Conservation (phyloP, 1,284 basidiomycete genomes). For the Lignosus rhinocerotis region DNA sequence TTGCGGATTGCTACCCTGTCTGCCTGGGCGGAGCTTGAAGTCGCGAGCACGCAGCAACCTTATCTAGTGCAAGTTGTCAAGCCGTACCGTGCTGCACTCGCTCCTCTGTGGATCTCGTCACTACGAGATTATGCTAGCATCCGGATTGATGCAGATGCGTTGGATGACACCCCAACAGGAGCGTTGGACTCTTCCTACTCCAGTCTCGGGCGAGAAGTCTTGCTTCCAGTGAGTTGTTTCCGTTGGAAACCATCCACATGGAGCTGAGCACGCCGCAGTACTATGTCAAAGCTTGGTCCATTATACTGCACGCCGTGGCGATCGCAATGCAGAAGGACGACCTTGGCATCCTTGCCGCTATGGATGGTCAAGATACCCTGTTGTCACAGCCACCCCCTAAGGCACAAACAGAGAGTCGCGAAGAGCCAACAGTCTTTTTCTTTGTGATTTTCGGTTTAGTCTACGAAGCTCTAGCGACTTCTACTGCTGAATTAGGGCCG, state of each 20-base stretch:
- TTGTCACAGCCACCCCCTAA: constrained; percentile 17
- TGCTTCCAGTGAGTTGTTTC: constrained; percentile 72
- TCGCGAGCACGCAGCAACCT: constrained; percentile 71
- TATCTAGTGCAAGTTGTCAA: constrained; percentile 85
- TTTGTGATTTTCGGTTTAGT: constrained; percentile 91
- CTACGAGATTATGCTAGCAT: constrained; percentile 93
- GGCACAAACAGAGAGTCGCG: constrained; percentile 39
- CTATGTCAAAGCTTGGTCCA: constrained; percentile 82
- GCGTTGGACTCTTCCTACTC: constrained; percentile 83
- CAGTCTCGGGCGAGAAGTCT: constrained; percentile 86
- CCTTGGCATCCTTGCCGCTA: constrained; percentile 70
- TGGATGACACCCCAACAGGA: constrained; percentile 63
- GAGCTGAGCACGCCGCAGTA: constrained; percentile 57
- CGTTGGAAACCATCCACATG: too few species aligned
- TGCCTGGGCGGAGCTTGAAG: constrained; percentile 94
- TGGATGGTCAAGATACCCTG: constrained; percentile 70
- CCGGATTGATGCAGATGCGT: constrained; percentile 84
- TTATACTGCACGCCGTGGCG: constrained; percentile 87
- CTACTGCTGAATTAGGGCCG: constrained; percentile 47
- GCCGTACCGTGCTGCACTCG: constrained; percentile 77
- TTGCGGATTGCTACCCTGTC: constrained; percentile 90
- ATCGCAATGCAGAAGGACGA: constrained; percentile 77
- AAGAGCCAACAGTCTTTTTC: constrained; percentile 83
- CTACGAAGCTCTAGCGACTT: constrained; percentile 84
- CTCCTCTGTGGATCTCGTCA: constrained; percentile 86